phyloP scores from a whole-genome alignment of 2,329 filamentous ascomycete species.

The Neonectria ditissima region DNA sequence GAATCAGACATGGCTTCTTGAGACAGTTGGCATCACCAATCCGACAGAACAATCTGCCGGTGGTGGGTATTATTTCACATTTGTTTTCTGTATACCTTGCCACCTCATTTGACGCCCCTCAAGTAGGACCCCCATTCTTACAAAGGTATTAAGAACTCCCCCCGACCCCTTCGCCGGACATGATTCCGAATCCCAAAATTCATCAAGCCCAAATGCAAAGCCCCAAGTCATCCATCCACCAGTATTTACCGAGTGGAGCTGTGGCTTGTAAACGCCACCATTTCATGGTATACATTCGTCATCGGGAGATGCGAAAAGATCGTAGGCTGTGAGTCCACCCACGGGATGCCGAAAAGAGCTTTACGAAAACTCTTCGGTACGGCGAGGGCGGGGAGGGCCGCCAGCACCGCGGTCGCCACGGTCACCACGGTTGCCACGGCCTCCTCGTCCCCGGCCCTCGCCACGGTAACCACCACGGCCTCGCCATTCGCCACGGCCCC shows the following conservation, averaged over 20 bases:
- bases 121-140: conserved; percentile 43
- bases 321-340: conserved; percentile 43
- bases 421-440: conserved; percentile 53
- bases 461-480: conserved; percentile 65
- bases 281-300: conserved; percentile 56
- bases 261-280: conserved; percentile 53
- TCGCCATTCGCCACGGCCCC: conserved; percentile 62
- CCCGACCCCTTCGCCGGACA: conserved; percentile 45
- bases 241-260: conserved; percentile 42
- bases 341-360: conserved; percentile 40
- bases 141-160: conserved; percentile 45
- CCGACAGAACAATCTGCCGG: conserved; percentile 13
- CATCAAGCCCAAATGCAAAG: conserved; percentile 48
- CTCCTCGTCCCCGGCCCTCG: conserved; percentile 58
- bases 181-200: conserved; percentile 45
- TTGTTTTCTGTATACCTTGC: conserved; percentile 39
- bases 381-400: conserved; percentile 52
- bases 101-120: conserved; percentile 33
- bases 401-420: conserved; percentile 56
- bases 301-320: conserved; percentile 46
- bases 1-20: conserved; percentile 5
- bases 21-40: conserved; percentile 23
- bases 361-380: conserved; percentile 56
- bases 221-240: conserved; percentile 42
- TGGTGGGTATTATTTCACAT: conserved; percentile 46